phyloP scores from a whole-genome alignment of 2,329 filamentous ascomycete genomes.

The Apiospora rasikravindrae region DNA sequence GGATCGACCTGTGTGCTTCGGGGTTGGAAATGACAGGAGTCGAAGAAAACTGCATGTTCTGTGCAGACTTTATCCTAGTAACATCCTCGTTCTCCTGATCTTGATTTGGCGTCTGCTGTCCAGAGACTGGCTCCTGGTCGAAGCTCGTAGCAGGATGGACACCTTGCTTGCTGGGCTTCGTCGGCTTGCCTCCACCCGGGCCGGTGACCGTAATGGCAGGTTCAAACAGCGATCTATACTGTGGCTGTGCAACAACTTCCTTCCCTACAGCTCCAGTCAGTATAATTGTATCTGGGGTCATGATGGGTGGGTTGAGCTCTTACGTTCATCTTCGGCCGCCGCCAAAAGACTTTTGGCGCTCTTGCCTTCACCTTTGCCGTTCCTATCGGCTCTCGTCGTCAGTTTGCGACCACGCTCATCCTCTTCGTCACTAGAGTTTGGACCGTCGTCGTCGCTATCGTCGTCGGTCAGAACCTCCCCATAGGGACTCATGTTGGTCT shows the following conservation, averaged over 20 bases:
- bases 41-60: conserved; percentile 80
- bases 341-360: conserved; percentile 65
- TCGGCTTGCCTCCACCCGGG: conserved; percentile 63
- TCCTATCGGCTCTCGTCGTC: conserved; percentile 52
- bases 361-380: conserved; percentile 42
- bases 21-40: conserved; percentile 80
- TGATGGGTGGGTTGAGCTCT: conserved; percentile 40
- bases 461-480: conserved; percentile 69
- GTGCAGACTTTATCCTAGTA: conserved; percentile 84
- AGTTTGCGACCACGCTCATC: conserved; percentile 65
- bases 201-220: conserved; percentile 70
- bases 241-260: conserved; percentile 59
- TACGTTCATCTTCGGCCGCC: conserved; percentile 80
- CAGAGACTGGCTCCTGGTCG: conserved; percentile 67
- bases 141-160: conserved; percentile 87
- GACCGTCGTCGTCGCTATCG: conserved; percentile 67
- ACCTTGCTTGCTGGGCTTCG: conserved; percentile 54
- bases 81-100: conserved; percentile 81
- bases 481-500: conserved; percentile 70
- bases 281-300: conserved; percentile 28
- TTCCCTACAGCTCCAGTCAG: conserved; percentile 47
- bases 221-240: conserved; percentile 70
- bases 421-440: conserved; percentile 69
- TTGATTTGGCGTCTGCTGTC: conserved; percentile 68
- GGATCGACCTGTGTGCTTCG: conserved; percentile 79